Base-by-base conservation (phyloP, 2,329 filamentous ascomycete genomes). In the Colletotrichum theobromicola region DNA sequence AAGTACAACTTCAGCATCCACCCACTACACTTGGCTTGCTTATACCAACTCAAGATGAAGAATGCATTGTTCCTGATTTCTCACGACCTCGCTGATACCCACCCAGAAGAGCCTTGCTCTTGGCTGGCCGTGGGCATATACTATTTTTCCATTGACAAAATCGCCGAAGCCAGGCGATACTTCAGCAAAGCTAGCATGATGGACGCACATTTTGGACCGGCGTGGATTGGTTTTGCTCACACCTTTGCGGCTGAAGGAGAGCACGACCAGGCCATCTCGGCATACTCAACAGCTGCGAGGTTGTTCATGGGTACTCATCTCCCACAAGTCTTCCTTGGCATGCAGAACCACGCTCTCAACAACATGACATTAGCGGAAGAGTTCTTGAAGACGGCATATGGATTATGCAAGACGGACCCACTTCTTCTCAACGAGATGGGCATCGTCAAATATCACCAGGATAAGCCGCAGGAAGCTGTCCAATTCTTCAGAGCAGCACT, bases 201-300 rank as follows among this genome's bases (percentile, higher is more conserved):
- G 93, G 96, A 99, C 81, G 94, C 96, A 8, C 96, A 98, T 85
- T 99, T 98, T 79, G 96, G 96, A 0, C 95, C 97, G 2, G 97
- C 97, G 4, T 99, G 97, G 97, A 98, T 99, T 77, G 97, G 97
- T 2, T 99, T 99, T 81, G 97, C 97, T 2, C 97, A 99, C 83
- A 99, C 97, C 0, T 99, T 99, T 82, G 97, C 97, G 2, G 96
- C 95, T 13, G 97, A 99, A 83, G 97, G 97, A 67, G 97, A 99
- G 84, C 96, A 98, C 83, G 97, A 99, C 82, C 97, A 99, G 85
- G 97, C 97, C 62, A 98, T 99, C 76, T 97, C 96, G 10, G 97
- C 97, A 0, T 99, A 99, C 85, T 98, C 95, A 34, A 99, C 97
- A 1, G 97, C 97, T 1, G 96, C 96, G 3, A 91, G 97, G 50